A percentile compares a stretch with the other conserved stretches of the same genome.
phyloP scores from a whole-genome alignment of 2,329 filamentous ascomycete species.

The Calonectria hawksworthii region DNA sequence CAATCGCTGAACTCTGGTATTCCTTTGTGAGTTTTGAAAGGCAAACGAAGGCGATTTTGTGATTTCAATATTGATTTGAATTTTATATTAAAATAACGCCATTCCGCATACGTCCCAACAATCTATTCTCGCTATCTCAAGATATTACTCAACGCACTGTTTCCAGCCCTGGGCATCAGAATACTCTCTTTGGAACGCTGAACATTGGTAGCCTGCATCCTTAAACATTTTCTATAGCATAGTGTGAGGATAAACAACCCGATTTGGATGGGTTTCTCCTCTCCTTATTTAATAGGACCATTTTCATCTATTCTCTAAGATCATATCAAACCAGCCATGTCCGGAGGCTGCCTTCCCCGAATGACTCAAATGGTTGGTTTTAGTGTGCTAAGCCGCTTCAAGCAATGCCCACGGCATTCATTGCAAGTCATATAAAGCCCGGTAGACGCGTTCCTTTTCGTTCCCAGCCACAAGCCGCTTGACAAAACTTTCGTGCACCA shows the following conservation, averaged over 20 bases:
- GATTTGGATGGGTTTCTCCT: background rate
- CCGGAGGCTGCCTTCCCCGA: background rate
- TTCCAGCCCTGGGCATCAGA: background rate
- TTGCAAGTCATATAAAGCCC: background rate
- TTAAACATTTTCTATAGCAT: background rate
- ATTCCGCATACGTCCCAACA: background rate
- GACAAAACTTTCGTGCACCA: background rate
- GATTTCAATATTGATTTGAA: background rate
- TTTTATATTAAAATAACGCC: background rate
- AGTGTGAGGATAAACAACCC: background rate
- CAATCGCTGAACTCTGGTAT: background rate
- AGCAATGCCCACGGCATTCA: background rate
- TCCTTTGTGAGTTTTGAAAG: background rate
- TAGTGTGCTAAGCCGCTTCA: background rate
- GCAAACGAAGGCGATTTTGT: background rate
- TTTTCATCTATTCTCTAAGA: background rate
- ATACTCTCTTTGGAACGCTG: background rate
- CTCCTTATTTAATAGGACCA: background rate
- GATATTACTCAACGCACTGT: background rate
- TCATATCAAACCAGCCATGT: background rate
- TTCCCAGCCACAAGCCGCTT: background rate
- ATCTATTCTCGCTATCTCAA: background rate
- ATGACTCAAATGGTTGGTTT: conserved; percentile 11
- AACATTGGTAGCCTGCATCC: background rate
- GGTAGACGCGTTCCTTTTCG: background rate